Evolutionary conservation across 2,329 filamentous ascomycete species (phyloP).

Genomic region (Fusarium drepaniforme): DNA sequence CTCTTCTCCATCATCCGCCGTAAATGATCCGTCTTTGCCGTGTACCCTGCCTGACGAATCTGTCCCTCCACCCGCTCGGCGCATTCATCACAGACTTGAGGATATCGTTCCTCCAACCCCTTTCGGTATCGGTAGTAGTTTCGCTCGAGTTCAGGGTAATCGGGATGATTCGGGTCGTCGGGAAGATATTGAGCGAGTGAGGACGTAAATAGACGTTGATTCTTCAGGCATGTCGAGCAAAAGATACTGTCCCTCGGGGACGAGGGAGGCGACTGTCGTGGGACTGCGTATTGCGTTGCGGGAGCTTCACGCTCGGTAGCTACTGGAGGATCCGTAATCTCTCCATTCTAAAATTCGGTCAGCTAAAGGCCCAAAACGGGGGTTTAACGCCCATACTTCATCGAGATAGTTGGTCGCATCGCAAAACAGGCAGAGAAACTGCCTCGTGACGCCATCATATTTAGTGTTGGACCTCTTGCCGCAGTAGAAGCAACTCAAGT

Average conservation of each 20-base stretch:
- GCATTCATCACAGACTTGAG: constrained; percentile 87
- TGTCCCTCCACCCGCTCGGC: constrained; percentile 78
- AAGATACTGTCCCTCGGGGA: constrained; percentile 57
- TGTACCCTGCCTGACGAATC: constrained; percentile 80
- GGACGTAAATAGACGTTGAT: constrained; percentile 85
- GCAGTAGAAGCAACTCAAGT: constrained; percentile 86
- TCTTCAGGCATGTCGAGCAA: constrained; percentile 86
- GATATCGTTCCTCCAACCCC: constrained; percentile 84
- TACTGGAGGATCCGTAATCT: constrained; percentile 88
- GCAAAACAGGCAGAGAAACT: constrained; percentile 83
- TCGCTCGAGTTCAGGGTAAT: constrained; percentile 76
- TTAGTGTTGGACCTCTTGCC: constrained; percentile 73
- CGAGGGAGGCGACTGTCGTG: constrained; percentile 48
- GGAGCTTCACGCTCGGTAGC: constrained; percentile 60
- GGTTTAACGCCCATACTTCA: constrained; percentile 65
- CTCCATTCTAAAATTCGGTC: constrained; percentile 72
- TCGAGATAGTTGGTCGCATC: constrained; percentile 92
- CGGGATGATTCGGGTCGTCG: constrained; percentile 72
- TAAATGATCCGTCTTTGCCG: constrained; percentile 85
- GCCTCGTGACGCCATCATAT: constrained; percentile 68
- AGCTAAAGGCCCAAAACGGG: background rate
- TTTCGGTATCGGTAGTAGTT: constrained; percentile 77
- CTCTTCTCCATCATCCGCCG: constrained; percentile 80
- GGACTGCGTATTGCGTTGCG: constrained; percentile 61
- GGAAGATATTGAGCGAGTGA: constrained; percentile 85